These are phyloP conservation scores for Takashimella koratensis DNA, from an alignment of 1,284 basidiomycete genomes.

Conservation along the genomic window DNA sequence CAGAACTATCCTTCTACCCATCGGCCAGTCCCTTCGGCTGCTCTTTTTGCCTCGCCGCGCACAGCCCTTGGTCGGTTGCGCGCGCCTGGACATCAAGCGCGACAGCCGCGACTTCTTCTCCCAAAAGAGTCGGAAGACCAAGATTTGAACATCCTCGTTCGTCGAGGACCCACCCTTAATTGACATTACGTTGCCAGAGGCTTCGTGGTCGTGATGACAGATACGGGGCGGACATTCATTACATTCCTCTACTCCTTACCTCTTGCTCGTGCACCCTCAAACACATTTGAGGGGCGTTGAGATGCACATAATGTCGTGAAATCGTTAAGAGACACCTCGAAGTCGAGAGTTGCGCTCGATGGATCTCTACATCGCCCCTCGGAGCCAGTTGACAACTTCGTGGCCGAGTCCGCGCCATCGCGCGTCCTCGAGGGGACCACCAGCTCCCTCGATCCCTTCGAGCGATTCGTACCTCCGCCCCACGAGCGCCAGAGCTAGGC, in stretches of 20 bases:
- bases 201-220: constrained; percentile 46
- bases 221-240: constrained; percentile 47
- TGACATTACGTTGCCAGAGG: constrained; percentile 40
- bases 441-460: constrained; percentile 29
- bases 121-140: neutral
- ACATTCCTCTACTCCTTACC: neutral
- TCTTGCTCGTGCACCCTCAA: neutral
- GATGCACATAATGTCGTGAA: too few relatives aligned
- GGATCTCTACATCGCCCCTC: constrained; percentile 32
- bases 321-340: too few relatives aligned
- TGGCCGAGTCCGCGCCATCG: constrained; percentile 16
- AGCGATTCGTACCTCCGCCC: constrained; percentile 46
- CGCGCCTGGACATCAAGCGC: too few relatives aligned
- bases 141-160: neutral
- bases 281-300: too few relatives aligned
- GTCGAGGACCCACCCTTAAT: constrained; percentile 24
- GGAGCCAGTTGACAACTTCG: constrained; percentile 45
- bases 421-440: constrained; percentile 8
- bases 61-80: neutral
- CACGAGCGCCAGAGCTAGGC: constrained; percentile 33
- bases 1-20: neutral
- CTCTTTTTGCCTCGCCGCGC: neutral
- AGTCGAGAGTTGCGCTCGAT: too few relatives aligned
- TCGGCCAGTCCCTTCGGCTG: neutral
- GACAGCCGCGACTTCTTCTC: too few relatives aligned